A percentile compares a stretch with the other conserved stretches of the same genome.
These are phyloP conservation scores for Xylaria curta DNA, from an alignment of 495 filamentous ascomycete genomes.

Conservation along the genomic window DNA sequence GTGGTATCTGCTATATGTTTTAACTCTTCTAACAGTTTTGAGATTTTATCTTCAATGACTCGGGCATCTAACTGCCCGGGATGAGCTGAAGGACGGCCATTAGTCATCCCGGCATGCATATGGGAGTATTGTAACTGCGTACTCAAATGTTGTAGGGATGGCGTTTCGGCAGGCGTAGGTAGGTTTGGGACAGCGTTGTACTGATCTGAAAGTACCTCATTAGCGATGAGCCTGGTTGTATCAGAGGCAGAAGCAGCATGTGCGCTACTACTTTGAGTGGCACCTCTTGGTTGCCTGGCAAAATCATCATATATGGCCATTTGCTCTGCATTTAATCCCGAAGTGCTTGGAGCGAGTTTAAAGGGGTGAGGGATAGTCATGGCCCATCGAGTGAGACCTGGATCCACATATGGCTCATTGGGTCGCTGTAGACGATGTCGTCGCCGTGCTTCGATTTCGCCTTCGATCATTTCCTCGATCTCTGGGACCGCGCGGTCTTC, in stretches of 20 bases:
- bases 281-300: slow-evolving; percentile 74
- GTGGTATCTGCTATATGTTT: slow-evolving; percentile 67
- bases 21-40: slow-evolving; percentile 73
- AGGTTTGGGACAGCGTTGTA: slow-evolving; percentile 78
- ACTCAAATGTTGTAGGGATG: slow-evolving; percentile 72
- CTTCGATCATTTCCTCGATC: slow-evolving; percentile 88
- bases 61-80: slow-evolving; percentile 70
- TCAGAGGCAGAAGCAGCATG: slow-evolving; percentile 58
- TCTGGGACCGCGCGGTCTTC: slow-evolving; percentile 91
- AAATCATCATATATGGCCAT: slow-evolving; percentile 97
- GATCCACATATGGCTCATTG: slow-evolving; percentile 82
- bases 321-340: slow-evolving; percentile 87
- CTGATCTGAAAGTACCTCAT: slow-evolving; percentile 83
- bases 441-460: slow-evolving; percentile 73
- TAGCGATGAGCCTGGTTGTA: slow-evolving; percentile 58
- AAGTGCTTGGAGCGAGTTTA: slow-evolving; percentile 66
- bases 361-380: slow-evolving; percentile 89
- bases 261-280: slow-evolving; percentile 41
- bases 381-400: slow-evolving; percentile 80
- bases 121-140: slow-evolving; percentile 66
- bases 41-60: slow-evolving; percentile 67
- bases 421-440: slow-evolving; percentile 73
- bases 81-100: slow-evolving; percentile 60
- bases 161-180: slow-evolving; percentile 80
- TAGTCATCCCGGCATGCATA: slow-evolving; percentile 53